Evolutionary conservation across 2,329 filamentous ascomycete species (phyloP), one percentile per base, ranked within the genome.

Genomic region (Colletotrichum horii): DNA sequence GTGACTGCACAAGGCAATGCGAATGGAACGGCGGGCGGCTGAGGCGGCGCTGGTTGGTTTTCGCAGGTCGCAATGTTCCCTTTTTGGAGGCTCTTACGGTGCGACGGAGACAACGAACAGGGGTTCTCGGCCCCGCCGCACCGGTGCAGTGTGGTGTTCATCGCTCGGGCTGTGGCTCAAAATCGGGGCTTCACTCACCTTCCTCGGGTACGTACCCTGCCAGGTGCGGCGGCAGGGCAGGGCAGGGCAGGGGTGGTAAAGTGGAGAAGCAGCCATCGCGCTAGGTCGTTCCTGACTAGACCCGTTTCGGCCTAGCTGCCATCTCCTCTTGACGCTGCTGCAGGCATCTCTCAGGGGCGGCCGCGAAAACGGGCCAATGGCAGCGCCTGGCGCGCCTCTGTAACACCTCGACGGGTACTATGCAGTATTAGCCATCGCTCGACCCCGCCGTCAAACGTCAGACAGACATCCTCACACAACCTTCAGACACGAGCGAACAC

Each of bases 401-500:
- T 84, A 85, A 85, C 84, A 83, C 80, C 43, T 48, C 43, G 43
- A 48, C 43, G 43, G 43, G 78, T 81, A 79, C 38, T 5, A 82
- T 84, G 84, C 79, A 43, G 38, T n/a, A 43, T 43, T 43, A 1
- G 38, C 80, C 80, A 81, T 82, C 80, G 82, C 81, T 83, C 82
- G 82, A 83, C 81, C 80, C 81, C 78, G 74, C 82, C 82, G 80
- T 85, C 84, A 85, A 85, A 86, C 84, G 81, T 84, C 81, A 81
- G 81, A 74, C 70, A 74, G 70, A 74, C 74, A 71, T 61, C 75
- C 64, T 70, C 70, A 77, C 71, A 66, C 74, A 73, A 76, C 74
- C 70, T 76, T 76, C 74, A 70, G 74, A 76, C 71, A 76, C 74
- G 66, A 62, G 28, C 67, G 67, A 62, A n/a, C 67, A 62, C 55